Evolutionary conservation across 176 grass and related monocot genomes (phyloP).

Genomic region (Avena atlantica): DNA sequence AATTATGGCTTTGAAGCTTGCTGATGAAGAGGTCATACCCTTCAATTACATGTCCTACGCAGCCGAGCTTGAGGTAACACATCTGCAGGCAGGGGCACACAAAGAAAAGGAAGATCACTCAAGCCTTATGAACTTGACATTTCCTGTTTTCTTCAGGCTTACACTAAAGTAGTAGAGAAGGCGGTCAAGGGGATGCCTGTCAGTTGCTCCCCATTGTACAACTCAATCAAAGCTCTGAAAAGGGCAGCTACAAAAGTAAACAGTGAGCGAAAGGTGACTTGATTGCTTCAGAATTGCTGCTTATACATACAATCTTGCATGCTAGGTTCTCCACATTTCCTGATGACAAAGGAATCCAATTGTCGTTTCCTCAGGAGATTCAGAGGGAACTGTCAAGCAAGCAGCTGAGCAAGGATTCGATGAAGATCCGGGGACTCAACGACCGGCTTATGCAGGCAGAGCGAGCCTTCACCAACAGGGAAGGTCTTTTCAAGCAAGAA

Average conservation of each 20-base stretch:
- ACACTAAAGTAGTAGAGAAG: slow-evolving; percentile 56
- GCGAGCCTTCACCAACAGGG: slow-evolving; percentile 74
- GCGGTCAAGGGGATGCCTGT: slow-evolving; percentile 43
- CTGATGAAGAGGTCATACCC: slow-evolving; percentile 75
- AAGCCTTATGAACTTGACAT: not conserved
- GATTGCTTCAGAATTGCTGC: not conserved
- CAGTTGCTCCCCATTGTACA: slow-evolving; percentile 73
- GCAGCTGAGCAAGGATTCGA: slow-evolving; percentile 57
- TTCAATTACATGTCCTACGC: slow-evolving; percentile 76
- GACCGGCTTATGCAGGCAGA: slow-evolving; percentile 84
- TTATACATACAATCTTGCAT: not conserved
- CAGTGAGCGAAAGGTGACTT: slow-evolving; percentile 61
- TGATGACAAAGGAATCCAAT: not conserved
- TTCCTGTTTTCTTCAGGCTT: slow-evolving; percentile 42
- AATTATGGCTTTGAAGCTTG: slow-evolving; percentile 76
- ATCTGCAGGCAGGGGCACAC: not conserved
- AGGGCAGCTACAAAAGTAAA: slow-evolving; percentile 59
- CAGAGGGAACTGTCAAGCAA: slow-evolving; percentile 42
- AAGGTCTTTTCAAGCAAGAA: slow-evolving; percentile 62
- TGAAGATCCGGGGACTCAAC: slow-evolving; percentile 75
- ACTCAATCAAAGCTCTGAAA: slow-evolving; percentile 64
- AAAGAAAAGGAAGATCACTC: not conserved
- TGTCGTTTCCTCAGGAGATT: slow-evolving; percentile 49
- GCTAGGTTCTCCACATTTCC: not conserved
- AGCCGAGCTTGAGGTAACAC: slow-evolving; percentile 60